phyloP scores from a whole-genome alignment of 257 asterid species.

The Solanum chaucha region DNA sequence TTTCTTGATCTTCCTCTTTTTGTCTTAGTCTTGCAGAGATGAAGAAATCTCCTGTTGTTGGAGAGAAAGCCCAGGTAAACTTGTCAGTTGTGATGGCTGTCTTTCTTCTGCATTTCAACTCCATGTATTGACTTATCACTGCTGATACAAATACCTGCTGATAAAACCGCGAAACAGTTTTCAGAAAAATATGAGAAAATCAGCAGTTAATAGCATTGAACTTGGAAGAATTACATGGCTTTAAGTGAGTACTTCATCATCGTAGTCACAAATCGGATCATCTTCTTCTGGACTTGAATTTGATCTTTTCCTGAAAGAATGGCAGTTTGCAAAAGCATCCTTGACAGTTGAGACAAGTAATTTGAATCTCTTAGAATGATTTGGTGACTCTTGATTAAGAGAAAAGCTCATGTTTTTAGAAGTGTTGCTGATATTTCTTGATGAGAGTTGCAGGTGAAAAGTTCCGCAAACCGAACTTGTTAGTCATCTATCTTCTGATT shows the following conservation, averaged over 20 bases:
- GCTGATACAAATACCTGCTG: constrained; percentile 66
- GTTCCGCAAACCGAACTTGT: neutral
- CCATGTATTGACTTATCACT: constrained; percentile 55
- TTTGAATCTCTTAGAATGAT: constrained; percentile 43
- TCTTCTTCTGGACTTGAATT: constrained; percentile 23
- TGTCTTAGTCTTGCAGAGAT: neutral
- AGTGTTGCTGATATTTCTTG: neutral
- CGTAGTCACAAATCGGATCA: constrained; percentile 21
- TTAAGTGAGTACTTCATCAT: constrained; percentile 31
- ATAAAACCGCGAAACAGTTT: neutral
- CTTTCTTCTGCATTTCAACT: constrained; percentile 44
- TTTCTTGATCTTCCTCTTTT: neutral
- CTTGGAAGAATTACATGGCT: neutral
- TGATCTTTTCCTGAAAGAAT: constrained; percentile 18
- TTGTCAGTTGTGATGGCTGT: constrained; percentile 16
- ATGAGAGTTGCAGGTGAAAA: neutral
- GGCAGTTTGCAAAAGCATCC: constrained; percentile 40
- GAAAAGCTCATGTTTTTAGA: constrained; percentile 24
- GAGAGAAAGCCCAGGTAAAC: constrained; percentile 48
- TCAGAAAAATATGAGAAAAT: neutral
- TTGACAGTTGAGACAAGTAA: constrained; percentile 38
- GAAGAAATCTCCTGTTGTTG: constrained; percentile 21
- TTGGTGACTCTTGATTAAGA: constrained; percentile 28
- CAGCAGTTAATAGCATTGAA: neutral
- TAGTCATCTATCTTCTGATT: neutral